phyloP scores from a whole-genome alignment of 352 stramenopile species.

The Globisporangium spiculum region DNA sequence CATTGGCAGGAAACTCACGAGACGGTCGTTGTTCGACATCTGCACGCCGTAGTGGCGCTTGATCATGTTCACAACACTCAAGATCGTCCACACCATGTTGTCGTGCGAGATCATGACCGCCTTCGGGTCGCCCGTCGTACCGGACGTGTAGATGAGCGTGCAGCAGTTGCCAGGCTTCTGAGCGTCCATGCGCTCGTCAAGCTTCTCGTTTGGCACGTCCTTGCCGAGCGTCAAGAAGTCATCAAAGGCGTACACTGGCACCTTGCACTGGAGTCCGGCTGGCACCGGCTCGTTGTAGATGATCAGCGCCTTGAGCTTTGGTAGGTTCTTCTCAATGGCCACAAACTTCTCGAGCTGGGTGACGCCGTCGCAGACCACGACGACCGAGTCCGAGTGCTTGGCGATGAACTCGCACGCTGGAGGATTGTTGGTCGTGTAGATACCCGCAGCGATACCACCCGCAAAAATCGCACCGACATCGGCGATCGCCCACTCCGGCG shows the following conservation, averaged over 20 bases:
- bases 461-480: slow-evolving; percentile 92
- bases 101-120: slow-evolving; percentile 96
- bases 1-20: slow-evolving; percentile 89
- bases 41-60: slow-evolving; percentile 53
- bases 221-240: slow-evolving; percentile 78
- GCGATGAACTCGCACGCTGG: slow-evolving; percentile 91
- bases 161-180: slow-evolving; percentile 87
- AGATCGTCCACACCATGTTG: slow-evolving; percentile 89
- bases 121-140: slow-evolving; percentile 94
- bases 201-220: slow-evolving; percentile 53
- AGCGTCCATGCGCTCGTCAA: slow-evolving; percentile 71
- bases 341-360: slow-evolving; percentile 94
- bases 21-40: slow-evolving; percentile 62
- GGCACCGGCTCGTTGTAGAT: slow-evolving; percentile 88
- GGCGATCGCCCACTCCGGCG: slow-evolving; percentile 91
- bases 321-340: slow-evolving; percentile 79
- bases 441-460: slow-evolving; percentile 89
- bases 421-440: slow-evolving; percentile 96
- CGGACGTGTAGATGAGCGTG: slow-evolving; percentile 94
- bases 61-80: slow-evolving; percentile 58
- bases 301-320: slow-evolving; percentile 92
- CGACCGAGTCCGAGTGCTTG: slow-evolving; percentile 90
- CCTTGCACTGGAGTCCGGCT: slow-evolving; percentile 55
- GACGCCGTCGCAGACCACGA: slow-evolving; percentile 92
- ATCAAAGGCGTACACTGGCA: slow-evolving; percentile 77